phyloP scores from a whole-genome alignment of 2,329 filamentous ascomycete genomes.

The Corinectria fuckeliana region DNA sequence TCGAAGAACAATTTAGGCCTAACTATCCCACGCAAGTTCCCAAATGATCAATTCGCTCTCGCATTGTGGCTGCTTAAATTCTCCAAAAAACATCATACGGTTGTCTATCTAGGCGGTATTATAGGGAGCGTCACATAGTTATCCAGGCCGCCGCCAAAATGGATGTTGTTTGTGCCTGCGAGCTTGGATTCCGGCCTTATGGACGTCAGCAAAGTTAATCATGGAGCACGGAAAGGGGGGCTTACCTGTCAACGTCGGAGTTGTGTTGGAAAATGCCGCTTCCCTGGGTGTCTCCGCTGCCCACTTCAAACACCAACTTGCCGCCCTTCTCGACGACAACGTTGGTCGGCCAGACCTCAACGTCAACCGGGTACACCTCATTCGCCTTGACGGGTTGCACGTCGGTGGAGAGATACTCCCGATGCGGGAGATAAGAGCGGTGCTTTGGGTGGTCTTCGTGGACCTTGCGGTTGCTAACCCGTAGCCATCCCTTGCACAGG shows the following conservation, averaged over 20 bases:
- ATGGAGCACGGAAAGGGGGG: neutral
- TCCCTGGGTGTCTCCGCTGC: constrained; percentile 65
- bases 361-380: constrained; percentile 64
- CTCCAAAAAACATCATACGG: too few species aligned
- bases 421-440: constrained; percentile 58
- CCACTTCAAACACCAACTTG: constrained; percentile 61
- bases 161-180: constrained; percentile 13
- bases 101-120: constrained; percentile 13
- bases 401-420: constrained; percentile 65
- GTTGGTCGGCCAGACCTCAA: constrained; percentile 71
- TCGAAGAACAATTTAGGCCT: too few species aligned
- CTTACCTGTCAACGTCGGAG: constrained; percentile 54
- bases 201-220: neutral
- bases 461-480: constrained; percentile 62
- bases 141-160: constrained; percentile 12
- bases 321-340: constrained; percentile 57
- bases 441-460: constrained; percentile 58
- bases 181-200: constrained; percentile 7
- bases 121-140: constrained; percentile 19
- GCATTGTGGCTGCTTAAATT: too few species aligned
- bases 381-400: constrained; percentile 60
- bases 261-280: constrained; percentile 63
- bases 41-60: neutral
- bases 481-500: constrained; percentile 69
- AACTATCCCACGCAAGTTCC: neutral